Conservation (phyloP, 2,329 filamentous ascomycete species). For the Aspergillus novofumigatus region DNA sequence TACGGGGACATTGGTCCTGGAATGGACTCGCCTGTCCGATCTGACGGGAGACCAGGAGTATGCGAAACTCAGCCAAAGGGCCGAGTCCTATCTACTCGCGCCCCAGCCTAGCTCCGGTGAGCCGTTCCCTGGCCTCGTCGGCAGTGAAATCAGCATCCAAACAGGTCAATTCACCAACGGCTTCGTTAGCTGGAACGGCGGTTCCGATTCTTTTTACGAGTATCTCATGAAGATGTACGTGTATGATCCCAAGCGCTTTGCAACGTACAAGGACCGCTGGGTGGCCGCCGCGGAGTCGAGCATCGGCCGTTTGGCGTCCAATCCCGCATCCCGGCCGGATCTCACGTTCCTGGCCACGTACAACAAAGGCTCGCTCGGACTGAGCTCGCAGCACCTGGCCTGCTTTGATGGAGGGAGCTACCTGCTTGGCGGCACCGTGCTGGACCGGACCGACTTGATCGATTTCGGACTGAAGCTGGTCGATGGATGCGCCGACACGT, state of each 20-base stretch:
- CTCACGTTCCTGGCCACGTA: slow-evolving; percentile 59
- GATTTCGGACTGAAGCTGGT: slow-evolving; percentile 71
- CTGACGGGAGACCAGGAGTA: slow-evolving; percentile 66
- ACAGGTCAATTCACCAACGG: slow-evolving; percentile 65
- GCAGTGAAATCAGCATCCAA: slow-evolving; percentile 60
- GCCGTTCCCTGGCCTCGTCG: slow-evolving; percentile 73
- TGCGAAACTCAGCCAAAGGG: slow-evolving; percentile 61
- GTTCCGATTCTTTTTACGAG: slow-evolving; percentile 79
- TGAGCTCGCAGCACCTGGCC: slow-evolving; percentile 53
- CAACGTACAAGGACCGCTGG: slow-evolving; percentile 68
- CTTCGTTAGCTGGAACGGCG: slow-evolving; percentile 70
- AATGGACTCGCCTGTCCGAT: slow-evolving; percentile 79
- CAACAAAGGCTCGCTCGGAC: slow-evolving; percentile 30
- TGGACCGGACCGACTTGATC: slow-evolving; percentile 63
- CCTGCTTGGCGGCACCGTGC: slow-evolving; percentile 71
- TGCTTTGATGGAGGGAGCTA: slow-evolving; percentile 86
- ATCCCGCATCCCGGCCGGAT: slow-evolving; percentile 63
- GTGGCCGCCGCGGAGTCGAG: slow-evolving; percentile 69
- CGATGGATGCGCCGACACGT: slow-evolving; percentile 69
- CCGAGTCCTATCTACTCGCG: slow-evolving; percentile 64
- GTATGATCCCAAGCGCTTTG: slow-evolving; percentile 65
- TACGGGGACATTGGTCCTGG: slow-evolving; percentile 72
- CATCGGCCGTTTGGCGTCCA: slow-evolving; percentile 66
- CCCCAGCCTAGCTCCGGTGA: slow-evolving; percentile 61
- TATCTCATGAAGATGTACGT: slow-evolving; percentile 90